Evolutionary conservation across 495 filamentous ascomycete species (phyloP), one percentile per base, ranked within the genome.

Genomic region (Aspergillus cavernicola): DNA sequence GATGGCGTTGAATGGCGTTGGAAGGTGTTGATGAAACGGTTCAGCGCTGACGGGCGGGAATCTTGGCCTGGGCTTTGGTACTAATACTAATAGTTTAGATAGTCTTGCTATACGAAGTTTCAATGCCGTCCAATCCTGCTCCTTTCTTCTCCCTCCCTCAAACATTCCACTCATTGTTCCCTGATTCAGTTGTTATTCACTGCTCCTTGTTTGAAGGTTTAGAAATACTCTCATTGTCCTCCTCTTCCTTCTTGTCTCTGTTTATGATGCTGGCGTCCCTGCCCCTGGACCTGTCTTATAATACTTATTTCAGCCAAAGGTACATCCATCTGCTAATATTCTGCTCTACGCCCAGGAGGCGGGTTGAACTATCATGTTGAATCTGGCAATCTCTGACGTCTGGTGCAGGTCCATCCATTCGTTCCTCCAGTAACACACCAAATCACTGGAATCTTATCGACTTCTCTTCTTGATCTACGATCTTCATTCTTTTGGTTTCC

Each of bases 131-230:
- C 31, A 44, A 37, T 54, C 32, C 19, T 18, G 8, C 26, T 6
- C 22, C 4, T n/a, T 7, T 19, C 47, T 26, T 6, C 32, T 44
- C 38, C 20, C 32, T 33, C 42, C 48, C 23, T 23, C 40, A 48
- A 43, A 53, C 52, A 45, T 54, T 45, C 49, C 43, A 36, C 43
- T 57, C 46, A 64, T 53, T 42, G 11, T 61, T 24, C 43, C 11
- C n/a, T 58, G 23, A 20, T 31, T 56, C 32, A 41, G 26, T 29
- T 37, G 20, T 38, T 29, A 18, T 52, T 49, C 35, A 24, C 31
- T 43, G 2, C 7, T 18, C n/a, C 3, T 35, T 22, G 11, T 23
- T 6, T 36, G 4, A 11, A n/a, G 24, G 28, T 22, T 47, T 31
- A 9, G n/a, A 47, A 15, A 31, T n/a, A 47, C 19, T 15, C 44